Conservation (phyloP, 768 basidiomycete species). For the Pleurotus eryngii region DNA sequence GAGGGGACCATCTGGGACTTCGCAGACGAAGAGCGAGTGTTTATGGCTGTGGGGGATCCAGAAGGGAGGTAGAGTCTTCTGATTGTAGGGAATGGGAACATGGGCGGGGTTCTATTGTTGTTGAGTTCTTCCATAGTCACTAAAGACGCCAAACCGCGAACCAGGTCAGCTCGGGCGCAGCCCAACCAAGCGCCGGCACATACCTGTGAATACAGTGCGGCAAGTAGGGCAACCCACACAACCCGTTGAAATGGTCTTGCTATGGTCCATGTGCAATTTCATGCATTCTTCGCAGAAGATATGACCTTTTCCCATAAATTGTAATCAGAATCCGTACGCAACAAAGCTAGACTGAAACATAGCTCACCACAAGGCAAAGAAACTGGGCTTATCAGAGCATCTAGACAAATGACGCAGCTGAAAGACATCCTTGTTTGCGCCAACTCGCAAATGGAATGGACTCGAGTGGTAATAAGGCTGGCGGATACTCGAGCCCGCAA, state of each 20-base stretch:
- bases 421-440: not conserved
- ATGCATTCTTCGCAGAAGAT: constrained; percentile 10
- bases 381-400: constrained; percentile 7
- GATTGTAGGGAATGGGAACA: constrained; percentile 3
- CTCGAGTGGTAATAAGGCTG: too few relatives aligned
- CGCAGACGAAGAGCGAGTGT: not conserved
- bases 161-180: too few relatives aligned
- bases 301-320: not conserved
- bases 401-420: constrained; percentile 8
- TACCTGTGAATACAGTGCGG: not conserved
- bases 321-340: too few relatives aligned
- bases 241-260: constrained; percentile 1
- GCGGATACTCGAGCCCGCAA: too few relatives aligned
- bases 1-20: not conserved
- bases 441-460: not conserved
- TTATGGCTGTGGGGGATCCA: not conserved
- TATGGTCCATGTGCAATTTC: constrained; percentile 2
- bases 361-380: constrained; percentile 9
- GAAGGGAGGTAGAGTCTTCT: constrained; percentile 1
- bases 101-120: not conserved
- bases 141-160: not conserved
- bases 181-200: too few relatives aligned
- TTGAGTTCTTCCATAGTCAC: constrained; percentile 3
- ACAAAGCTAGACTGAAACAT: not conserved
- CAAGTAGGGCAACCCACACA: constrained; percentile 2